Evolutionary conservation across 2,329 filamentous ascomycete genomes (phyloP).

Genomic region (Aspergillus awamori): DNA sequence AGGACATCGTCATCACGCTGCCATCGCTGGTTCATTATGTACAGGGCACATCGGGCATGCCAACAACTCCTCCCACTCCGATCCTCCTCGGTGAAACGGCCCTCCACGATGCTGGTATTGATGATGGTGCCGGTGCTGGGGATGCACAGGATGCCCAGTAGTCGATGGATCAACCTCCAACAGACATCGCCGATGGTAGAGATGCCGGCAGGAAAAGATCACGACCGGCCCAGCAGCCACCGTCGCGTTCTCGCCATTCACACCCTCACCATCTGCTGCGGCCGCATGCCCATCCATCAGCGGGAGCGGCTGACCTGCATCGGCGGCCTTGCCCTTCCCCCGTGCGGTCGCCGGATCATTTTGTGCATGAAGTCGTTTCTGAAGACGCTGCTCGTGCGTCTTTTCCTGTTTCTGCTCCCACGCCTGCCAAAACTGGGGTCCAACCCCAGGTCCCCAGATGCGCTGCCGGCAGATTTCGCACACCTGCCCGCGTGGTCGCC

Average conservation of each 20-base stretch:
- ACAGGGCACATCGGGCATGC: slow-evolving; percentile 38
- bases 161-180: slow-evolving; percentile 29
- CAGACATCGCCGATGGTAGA: slow-evolving; percentile 52
- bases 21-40: slow-evolving; percentile 35
- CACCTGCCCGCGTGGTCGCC: slow-evolving; percentile 81
- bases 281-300: slow-evolving; percentile 20
- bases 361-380: slow-evolving; percentile 32
- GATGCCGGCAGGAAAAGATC: slow-evolving; percentile 53
- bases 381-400: slow-evolving; percentile 33
- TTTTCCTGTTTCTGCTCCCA: slow-evolving; percentile 68
- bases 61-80: slow-evolving; percentile 29
- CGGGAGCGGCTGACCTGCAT: slow-evolving; percentile 23
- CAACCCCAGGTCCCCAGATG: slow-evolving; percentile 86
- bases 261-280: slow-evolving; percentile 11
- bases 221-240: slow-evolving; percentile 37
- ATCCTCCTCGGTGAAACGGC: slow-evolving; percentile 25
- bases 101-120: not conserved
- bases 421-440: slow-evolving; percentile 73
- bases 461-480: slow-evolving; percentile 84
- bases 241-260: slow-evolving; percentile 13
- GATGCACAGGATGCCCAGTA: slow-evolving; percentile 10
- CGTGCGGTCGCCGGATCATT: slow-evolving; percentile 32
- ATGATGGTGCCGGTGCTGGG: slow-evolving; percentile 2
- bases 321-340: slow-evolving; percentile 46
- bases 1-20: slow-evolving; percentile 7